phyloP scores from a whole-genome alignment of 257 asterid genomes.

The Mitragyna speciosa region DNA sequence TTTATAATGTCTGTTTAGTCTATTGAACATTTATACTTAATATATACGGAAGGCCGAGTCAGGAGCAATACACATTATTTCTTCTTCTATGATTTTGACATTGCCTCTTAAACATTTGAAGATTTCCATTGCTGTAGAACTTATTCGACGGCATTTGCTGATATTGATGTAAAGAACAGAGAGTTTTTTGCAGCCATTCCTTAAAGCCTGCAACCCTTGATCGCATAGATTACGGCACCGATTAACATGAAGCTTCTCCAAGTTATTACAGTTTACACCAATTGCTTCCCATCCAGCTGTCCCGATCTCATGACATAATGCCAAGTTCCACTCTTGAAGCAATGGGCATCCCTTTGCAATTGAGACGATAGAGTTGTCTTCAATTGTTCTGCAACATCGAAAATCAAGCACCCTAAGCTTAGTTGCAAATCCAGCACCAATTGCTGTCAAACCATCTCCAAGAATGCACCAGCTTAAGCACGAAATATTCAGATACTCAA shows the following conservation, averaged over 20 bases:
- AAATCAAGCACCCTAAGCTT: slow-evolving; percentile 57
- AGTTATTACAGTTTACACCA: slow-evolving; percentile 41
- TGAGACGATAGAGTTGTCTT: slow-evolving; percentile 39
- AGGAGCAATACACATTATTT: slow-evolving; percentile 53
- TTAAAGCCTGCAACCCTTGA: slow-evolving; percentile 52
- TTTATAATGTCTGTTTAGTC: no score
- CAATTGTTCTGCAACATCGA: slow-evolving; percentile 54
- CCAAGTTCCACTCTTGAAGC: slow-evolving; percentile 70
- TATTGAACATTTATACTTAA: neutral
- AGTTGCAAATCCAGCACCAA: slow-evolving; percentile 36
- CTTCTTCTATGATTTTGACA: slow-evolving; percentile 52
- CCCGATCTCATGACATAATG: slow-evolving; percentile 55
- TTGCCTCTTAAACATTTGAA: slow-evolving; percentile 49
- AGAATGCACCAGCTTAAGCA: slow-evolving; percentile 46
- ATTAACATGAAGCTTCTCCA: slow-evolving; percentile 66
- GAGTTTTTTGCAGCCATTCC: slow-evolving; percentile 57
- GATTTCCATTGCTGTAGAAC: slow-evolving; percentile 40
- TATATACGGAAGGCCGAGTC: slow-evolving; percentile 33
- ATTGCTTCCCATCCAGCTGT: slow-evolving; percentile 59
- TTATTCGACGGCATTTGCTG: slow-evolving; percentile 39
- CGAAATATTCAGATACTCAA: slow-evolving; percentile 57
- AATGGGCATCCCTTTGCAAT: slow-evolving; percentile 58
- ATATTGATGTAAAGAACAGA: slow-evolving; percentile 38
- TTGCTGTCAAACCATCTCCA: slow-evolving; percentile 43
- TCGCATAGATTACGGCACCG: slow-evolving; percentile 58